Conservation (phyloP, 192 early-diverging fungal genomes). For the Pilobolus umbonatus region DNA sequence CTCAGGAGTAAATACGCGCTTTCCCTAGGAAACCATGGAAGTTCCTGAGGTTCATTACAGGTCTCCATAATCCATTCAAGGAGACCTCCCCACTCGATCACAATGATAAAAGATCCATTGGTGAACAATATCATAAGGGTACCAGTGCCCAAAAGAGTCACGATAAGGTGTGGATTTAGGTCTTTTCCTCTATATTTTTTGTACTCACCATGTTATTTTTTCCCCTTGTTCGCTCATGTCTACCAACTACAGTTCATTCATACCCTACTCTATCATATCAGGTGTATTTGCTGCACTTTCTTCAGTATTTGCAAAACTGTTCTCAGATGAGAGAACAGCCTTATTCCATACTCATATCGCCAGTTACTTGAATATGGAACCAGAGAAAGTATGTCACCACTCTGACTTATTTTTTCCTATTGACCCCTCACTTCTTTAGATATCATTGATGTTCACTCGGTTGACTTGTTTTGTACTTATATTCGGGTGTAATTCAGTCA, state of each 20-base stretch:
- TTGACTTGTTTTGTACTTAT: slow-evolving; percentile 51
- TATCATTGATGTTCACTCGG: slow-evolving; percentile 35
- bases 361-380: neutral
- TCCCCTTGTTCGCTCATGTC: neutral
- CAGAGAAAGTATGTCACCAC: slow-evolving; percentile 20
- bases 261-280: slow-evolving; percentile 49
- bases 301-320: slow-evolving; percentile 80
- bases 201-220: too few relatives aligned
- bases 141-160: too few relatives aligned
- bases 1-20: too few relatives aligned
- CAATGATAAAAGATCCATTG: too few relatives aligned
- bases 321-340: slow-evolving; percentile 49
- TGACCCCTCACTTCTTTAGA: slow-evolving; percentile 2
- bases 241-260: slow-evolving; percentile 24
- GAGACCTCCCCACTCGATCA: too few relatives aligned
- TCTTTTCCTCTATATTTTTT: too few relatives aligned
- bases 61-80: too few relatives aligned
- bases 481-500: slow-evolving; percentile 69
- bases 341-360: slow-evolving; percentile 22
- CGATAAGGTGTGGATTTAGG: too few relatives aligned
- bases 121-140: too few relatives aligned
- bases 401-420: neutral
- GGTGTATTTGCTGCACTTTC: slow-evolving; percentile 73
- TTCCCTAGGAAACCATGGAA: too few relatives aligned
- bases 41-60: too few relatives aligned